These are phyloP conservation scores for Musa acuminata DNA, from an alignment of 176 grass and related monocot genomes.

Conservation along the genomic window DNA sequence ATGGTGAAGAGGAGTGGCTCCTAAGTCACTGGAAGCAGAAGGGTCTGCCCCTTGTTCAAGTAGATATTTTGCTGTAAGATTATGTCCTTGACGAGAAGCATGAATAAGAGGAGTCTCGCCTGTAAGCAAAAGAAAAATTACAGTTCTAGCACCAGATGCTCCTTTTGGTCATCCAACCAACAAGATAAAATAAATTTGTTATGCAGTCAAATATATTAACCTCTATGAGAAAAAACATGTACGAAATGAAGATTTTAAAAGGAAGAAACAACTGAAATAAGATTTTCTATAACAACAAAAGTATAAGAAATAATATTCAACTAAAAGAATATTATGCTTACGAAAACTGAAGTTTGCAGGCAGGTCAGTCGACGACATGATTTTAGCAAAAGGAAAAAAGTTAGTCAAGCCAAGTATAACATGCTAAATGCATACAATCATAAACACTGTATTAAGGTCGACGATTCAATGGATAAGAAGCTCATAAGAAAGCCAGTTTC, in stretches of 20 bases:
- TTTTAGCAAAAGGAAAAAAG: too few relatives aligned
- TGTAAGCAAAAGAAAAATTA: conserved; percentile 8
- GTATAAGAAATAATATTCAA: too few relatives aligned
- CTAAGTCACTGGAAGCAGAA: conserved; percentile 51
- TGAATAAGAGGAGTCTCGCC: conserved; percentile 95
- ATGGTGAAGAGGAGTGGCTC: conserved; percentile 76
- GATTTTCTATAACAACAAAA: too few relatives aligned
- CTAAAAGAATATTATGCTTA: too few relatives aligned
- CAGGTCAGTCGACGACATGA: too few relatives aligned
- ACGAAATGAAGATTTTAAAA: not conserved
- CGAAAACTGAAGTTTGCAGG: too few relatives aligned
- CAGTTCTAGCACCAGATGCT: not conserved
- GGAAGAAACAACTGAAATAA: not conserved
- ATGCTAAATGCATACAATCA: too few relatives aligned
- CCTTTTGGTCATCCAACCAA: not conserved
- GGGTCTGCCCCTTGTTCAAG: conserved; percentile 61
- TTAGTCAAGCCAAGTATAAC: too few relatives aligned
- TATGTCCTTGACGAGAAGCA: conserved; percentile 54
- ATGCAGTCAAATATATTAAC: not conserved
- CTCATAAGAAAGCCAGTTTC: too few relatives aligned
- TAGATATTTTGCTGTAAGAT: conserved; percentile 56
- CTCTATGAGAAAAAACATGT: not conserved
- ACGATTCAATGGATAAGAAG: too few relatives aligned
- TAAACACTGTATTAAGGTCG: too few relatives aligned
- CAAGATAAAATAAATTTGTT: not conserved